Percentiles rank a stretch among this genome's conserved stretches.
Conservation (phyloP, 2,329 filamentous ascomycete species). For the Fusarium camptoceras region DNA sequence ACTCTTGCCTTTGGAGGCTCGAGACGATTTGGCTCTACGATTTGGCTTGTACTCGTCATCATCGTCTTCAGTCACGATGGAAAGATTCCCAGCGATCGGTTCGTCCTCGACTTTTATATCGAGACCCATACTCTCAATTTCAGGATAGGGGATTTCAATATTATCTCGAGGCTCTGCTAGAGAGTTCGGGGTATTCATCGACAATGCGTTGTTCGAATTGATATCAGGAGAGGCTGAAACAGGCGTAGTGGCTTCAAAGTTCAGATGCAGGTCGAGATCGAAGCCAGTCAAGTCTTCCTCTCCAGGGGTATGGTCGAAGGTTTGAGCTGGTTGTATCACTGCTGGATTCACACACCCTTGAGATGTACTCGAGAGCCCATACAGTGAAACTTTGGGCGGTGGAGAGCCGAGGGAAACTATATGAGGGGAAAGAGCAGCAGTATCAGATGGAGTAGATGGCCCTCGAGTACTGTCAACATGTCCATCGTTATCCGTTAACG, state of each 20-base stretch:
- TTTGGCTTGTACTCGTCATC: conserved; percentile 18
- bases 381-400: conserved; percentile 24
- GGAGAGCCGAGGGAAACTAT: conserved; percentile 14
- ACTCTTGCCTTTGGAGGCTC: conserved; percentile 3
- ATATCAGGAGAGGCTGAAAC: neutral
- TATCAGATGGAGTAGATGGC: conserved; percentile 37
- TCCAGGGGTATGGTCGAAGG: neutral
- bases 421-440: conserved; percentile 21
- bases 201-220: neutral
- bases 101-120: conserved; percentile 7
- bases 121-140: conserved; percentile 13
- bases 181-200: neutral
- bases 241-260: conserved; percentile 6
- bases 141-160: conserved; percentile 18
- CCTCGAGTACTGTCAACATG: conserved; percentile 28
- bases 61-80: neutral
- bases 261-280: conserved; percentile 6
- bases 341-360: conserved; percentile 35
- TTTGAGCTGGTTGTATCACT: conserved; percentile 27
- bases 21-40: conserved; percentile 4
- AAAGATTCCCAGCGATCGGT: neutral
- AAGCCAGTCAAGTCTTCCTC: conserved; percentile 1
- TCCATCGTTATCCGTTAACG: conserved; percentile 30
- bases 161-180: conserved; percentile 2
- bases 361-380: conserved; percentile 21